Base-by-base conservation (phyloP, 768 basidiomycete genomes). In the Tylopilus rubrobrunneus region DNA sequence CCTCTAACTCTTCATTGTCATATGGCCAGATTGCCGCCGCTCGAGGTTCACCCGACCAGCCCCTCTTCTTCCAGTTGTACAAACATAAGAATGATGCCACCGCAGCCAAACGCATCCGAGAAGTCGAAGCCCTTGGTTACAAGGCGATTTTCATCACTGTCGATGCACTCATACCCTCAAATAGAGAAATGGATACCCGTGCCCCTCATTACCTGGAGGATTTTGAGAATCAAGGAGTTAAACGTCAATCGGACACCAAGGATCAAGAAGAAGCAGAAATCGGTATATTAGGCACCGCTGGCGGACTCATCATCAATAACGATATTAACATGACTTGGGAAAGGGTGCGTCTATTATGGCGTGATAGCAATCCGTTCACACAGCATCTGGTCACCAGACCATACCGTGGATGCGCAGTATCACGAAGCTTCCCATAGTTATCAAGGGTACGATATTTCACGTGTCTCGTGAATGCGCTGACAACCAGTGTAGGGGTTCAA, bases 91-190 rank as follows among this genome's bases (percentile, higher is more conserved):
- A 89, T 62, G 80, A 90, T 53, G 63, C 70, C 14, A 74, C 78
- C 34, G 91, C 92, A 2, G 84, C 83, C 63, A 76, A 78, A 56
- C 81, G 89, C 28, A 78, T 97, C 15, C 76, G 78, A 44, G 83
- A 89, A 47, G 80, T 92, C 21, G 86, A 87, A 53, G 65, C 69
- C 29, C 70, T 89, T 4, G 91, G 92, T 0, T 95, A 88, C 70
- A 91, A 86, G 45, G 92, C 89, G 1, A 89, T 98, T 54, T 92
- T 92, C 67, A 75, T 98, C 51, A 97, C 94, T 2, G 93, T 96
- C 3, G 94, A 98, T 70, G 89, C 91, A 0, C 76, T 90, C n/a
- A 82, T 87, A 39, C 76, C 86, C 2, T 87, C 89, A 9, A 93
- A 92, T 60, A 79, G 92, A 44, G 90, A 92, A 68, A 73, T 78